Base-by-base conservation (phyloP, 768 basidiomycete genomes). In the Boletus speciosus region DNA sequence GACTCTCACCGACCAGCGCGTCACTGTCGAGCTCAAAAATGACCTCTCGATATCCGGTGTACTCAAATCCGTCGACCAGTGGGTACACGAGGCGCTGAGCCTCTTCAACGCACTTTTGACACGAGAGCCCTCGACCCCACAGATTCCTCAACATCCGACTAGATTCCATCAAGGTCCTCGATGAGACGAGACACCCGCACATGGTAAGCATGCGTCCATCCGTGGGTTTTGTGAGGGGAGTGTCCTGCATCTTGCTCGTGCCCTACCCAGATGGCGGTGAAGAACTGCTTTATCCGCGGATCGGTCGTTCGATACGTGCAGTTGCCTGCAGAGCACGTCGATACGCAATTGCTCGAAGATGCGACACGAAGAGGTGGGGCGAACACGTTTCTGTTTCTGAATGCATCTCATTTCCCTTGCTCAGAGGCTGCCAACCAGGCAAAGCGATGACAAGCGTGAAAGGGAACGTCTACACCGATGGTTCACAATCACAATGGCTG, bases 21-120 rank as follows among this genome's bases (percentile, higher is more conserved):
- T 98, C 64, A 93, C 91, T 5, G 95, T 97, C 60, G 94, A 98
- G 71, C 85, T 99, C 66, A 99, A 99, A 77, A 99, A 99, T 75
- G 97, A 98, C 73, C 84, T 98, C 50, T 93, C 90, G 19, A 97
- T 99, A 71, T 93, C 90, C 10, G 96, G 96, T 1, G 87, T 90
- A 27, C 74, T 99, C 62, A 97, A 97, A 80, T 97, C 93, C 32
- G 95, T 99, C 48, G 96, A 99, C 78, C 96, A 99, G 96, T 95
- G 60, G 57, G 86, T 81, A 6, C 45, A 31, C 34, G 25, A 9
- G 10, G 16, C 25, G 35, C 38, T 37, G 12, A 6, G 10, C n/a
- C 21, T 12, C 35, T 43, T 21, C 56, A 27, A 38, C 25, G 0
- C 25, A 36, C 46, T 16, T 25, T 23, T 42, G 47, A 50, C 53